phyloP scores from a whole-genome alignment of 208 protist species.

The Leishmania aethiopica region DNA sequence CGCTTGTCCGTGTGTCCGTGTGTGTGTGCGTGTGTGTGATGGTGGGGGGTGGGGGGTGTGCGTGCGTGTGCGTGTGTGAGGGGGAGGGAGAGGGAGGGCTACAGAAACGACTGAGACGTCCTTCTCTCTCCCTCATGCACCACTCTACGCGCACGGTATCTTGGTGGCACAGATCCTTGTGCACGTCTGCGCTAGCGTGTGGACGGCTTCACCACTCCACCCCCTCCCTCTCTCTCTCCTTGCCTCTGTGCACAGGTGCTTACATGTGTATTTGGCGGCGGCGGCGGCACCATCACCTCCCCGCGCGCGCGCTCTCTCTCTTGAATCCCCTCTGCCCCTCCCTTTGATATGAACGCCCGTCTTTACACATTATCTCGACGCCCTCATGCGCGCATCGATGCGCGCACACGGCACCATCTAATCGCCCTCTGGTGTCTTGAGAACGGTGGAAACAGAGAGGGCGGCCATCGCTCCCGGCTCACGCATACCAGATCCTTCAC shows the following conservation, averaged over 20 bases:
- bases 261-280: not conserved
- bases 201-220: not conserved
- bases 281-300: not conserved
- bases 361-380: not conserved
- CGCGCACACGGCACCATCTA: not conserved
- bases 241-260: too few species aligned
- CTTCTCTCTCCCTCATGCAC: not conserved
- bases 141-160: not conserved
- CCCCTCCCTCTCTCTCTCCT: too few species aligned
- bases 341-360: not conserved
- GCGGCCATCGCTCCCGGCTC: not conserved
- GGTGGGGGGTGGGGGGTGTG: too few species aligned
- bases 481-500: not conserved
- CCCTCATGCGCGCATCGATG: not conserved
- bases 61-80: not conserved
- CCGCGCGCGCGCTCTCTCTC: not conserved
- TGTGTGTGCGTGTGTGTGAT: not conserved
- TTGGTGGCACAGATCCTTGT: not conserved
- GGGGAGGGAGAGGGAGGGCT: too few species aligned
- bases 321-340: not conserved
- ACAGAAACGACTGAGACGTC: not conserved
- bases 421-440: not conserved
- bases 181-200: not conserved
- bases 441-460: not conserved
- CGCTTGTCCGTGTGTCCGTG: too few species aligned